Conservation (phyloP, 2,329 filamentous ascomycete genomes). For the Teratosphaeria destructans region DNA sequence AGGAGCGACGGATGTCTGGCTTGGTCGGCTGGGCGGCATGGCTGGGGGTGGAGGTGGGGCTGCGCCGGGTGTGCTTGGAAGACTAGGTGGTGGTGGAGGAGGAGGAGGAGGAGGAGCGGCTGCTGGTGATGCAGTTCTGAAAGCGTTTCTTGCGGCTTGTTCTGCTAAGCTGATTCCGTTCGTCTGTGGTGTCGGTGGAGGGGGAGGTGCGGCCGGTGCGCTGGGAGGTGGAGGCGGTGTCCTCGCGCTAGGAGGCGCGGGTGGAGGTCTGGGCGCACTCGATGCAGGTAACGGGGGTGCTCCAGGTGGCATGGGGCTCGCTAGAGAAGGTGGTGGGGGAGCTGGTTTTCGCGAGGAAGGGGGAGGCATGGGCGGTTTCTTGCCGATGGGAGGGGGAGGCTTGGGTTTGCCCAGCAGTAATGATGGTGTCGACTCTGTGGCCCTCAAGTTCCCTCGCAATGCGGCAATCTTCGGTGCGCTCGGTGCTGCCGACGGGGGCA, state of each 20-base stretch:
- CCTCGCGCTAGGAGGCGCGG: constrained; percentile 20
- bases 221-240: constrained; percentile 19
- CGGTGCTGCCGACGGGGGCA: constrained; percentile 35
- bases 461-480: constrained; percentile 35
- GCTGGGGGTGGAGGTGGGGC: constrained; percentile 33
- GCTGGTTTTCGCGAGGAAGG: constrained; percentile 45
- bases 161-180: constrained; percentile 42
- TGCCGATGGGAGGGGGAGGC: constrained; percentile 68
- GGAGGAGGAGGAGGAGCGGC: constrained; percentile 32
- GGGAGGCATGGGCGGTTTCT: constrained; percentile 51
- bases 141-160: constrained; percentile 49
- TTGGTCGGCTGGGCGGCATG: constrained; percentile 22
- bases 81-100: constrained; percentile 28
- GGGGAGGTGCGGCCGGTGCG: background rate
- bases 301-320: constrained; percentile 54
- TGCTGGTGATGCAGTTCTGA: constrained; percentile 31
- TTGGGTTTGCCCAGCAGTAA: constrained; percentile 43
- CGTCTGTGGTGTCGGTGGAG: constrained; percentile 1
- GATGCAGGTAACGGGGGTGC: constrained; percentile 33
- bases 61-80: constrained; percentile 22
- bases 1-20: constrained; percentile 19
- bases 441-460: constrained; percentile 38
- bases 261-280: constrained; percentile 27
- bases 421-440: constrained; percentile 46
- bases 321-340: constrained; percentile 29